Base-by-base conservation (phyloP, 306 rosid genomes). In the Castanospermum australe region DNA sequence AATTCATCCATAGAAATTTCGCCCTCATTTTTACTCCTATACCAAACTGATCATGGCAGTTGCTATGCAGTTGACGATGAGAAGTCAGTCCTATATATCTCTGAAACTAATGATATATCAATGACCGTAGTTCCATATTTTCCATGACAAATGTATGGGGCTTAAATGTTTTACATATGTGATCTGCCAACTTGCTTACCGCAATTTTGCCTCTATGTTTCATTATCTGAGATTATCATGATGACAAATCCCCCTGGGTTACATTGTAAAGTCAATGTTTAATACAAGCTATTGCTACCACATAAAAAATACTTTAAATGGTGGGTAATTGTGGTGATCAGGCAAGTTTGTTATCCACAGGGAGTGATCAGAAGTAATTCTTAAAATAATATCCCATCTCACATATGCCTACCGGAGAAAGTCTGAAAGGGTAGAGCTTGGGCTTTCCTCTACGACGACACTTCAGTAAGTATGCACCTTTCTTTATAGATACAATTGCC, bases 401-500 rank as follows among this genome's bases (percentile, higher is more conserved):
- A 56, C 1, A 41, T 36, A 50, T 32, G 38, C 88, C 10, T 79
- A 93, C 98, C 89, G 81, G 85, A 38, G 97, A 93, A 84, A 93
- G 94, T 80, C 94, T 73, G 83, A 93, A 93, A 62, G 89, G 97
- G 65, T 87, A 91, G 48, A 90, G 90, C 81, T 93, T 91, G 5
- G 97, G 97, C 71, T 93, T 93, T 84, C 97, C 97, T 79, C 92
- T 83, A 36, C 76, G 83, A 69, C 95, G 89, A 74, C 90, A 90
- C 87, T 88, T 93, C 39, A 93, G 86, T 71, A 93, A 90, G 81
- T 84, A 83, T 17, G 98, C 88, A 52, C 98, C 98, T 84, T 90
- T 91, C 94, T 91, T 93, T 62, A 93, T 86, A 20, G 95, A 91
- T 12, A 91, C 84, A 88, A 91, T 85, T 73, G 97, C 93, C 97